These are phyloP conservation scores for Alternaria longipes DNA, from an alignment of 2,329 filamentous ascomycete species.

Conservation along the genomic window DNA sequence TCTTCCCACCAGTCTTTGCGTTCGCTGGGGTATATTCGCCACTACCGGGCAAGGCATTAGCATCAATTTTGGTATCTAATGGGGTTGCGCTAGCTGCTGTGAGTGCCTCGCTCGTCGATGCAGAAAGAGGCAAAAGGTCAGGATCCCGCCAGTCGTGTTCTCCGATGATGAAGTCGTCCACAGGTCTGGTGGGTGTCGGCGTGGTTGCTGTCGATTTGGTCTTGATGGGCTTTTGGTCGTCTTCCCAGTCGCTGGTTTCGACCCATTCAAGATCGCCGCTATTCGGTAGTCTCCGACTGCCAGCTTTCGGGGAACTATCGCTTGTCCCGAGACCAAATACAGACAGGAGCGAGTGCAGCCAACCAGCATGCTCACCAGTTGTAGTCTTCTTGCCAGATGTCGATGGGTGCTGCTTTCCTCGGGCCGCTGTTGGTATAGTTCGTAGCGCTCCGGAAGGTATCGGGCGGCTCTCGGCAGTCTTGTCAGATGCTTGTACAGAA, in stretches of 20 bases:
- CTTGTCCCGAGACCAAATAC: constrained; percentile 53
- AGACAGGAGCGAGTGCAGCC: constrained; percentile 58
- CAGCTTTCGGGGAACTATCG: constrained; percentile 44
- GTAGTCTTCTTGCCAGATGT: constrained; percentile 20
- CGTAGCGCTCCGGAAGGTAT: background rate
- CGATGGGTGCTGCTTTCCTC: background rate
- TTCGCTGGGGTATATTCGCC: constrained; percentile 30
- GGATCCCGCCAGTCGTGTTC: constrained; percentile 88
- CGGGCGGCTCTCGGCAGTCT: constrained; percentile 2
- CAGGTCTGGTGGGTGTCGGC: constrained; percentile 12
- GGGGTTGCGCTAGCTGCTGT: constrained; percentile 5
- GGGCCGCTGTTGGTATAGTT: background rate
- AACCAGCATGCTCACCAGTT: constrained; percentile 47
- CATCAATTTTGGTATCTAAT: constrained; percentile 55
- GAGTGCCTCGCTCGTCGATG: constrained; percentile 29
- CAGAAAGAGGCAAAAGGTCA: constrained; percentile 66
- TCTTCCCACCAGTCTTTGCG: constrained; percentile 24
- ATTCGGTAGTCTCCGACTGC: constrained; percentile 72
- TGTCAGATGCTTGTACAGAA: constrained; percentile 7
- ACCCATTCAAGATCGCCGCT: constrained; percentile 81
- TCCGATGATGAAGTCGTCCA: constrained; percentile 78
- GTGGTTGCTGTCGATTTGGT: constrained; percentile 27
- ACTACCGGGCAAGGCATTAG: constrained; percentile 52
- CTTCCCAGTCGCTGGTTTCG: constrained; percentile 71
- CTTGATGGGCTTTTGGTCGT: constrained; percentile 51